Evolutionary conservation across 2,329 filamentous ascomycete genomes (phyloP), one percentile per base, ranked within the genome.

Genomic region (Aspergillus nomiae): DNA sequence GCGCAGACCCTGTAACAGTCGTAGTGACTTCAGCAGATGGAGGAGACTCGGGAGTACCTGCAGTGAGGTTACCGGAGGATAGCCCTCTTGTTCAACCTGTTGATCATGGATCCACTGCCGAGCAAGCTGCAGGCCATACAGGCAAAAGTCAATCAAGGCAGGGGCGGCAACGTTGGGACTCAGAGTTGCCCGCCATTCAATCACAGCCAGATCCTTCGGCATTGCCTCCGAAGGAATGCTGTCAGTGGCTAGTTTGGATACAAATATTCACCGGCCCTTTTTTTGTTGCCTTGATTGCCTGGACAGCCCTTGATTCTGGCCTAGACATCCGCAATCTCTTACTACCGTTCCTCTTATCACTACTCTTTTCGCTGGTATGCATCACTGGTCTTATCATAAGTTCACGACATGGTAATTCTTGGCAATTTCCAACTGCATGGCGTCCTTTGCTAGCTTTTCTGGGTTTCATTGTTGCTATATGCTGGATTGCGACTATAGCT

Each of bases 401-500:
- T 24, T 96, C 94, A 0, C 72, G 73, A 53, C 71, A 65, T 38
- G 65, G 61, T 46, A 86, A 85, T 0, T 84, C 89, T 9, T 55
- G 57, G 7, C 82, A 87, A 48, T 56, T 85, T 84, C 38, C 88
- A 89, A 34, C 90, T 92, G 0, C 85, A 66, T 92, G 92, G 77
- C 90, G 94, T 63, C 90, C 89, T 56, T 73, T 94, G 28, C 84
- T 98, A 53, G 96, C 93, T 74, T 92, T 97, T 72, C 82, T 96
- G 41, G 95, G 96, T 8, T 99, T 99, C 74, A 82, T 90, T 10
- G 96, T 98, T 63, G 89, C 91, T 65, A 95, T 98, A 62, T 91
- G 92, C 28, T 99, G 96, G 95, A 97, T 98, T 70, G 95, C 92
- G 45, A 95, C 92, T 1, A 93, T 99, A 70, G 94, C 95, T 2